These are phyloP conservation scores for Diddensiella caesifluorescens DNA, from an alignment of 805 yeast genomes.

Conservation along the genomic window DNA sequence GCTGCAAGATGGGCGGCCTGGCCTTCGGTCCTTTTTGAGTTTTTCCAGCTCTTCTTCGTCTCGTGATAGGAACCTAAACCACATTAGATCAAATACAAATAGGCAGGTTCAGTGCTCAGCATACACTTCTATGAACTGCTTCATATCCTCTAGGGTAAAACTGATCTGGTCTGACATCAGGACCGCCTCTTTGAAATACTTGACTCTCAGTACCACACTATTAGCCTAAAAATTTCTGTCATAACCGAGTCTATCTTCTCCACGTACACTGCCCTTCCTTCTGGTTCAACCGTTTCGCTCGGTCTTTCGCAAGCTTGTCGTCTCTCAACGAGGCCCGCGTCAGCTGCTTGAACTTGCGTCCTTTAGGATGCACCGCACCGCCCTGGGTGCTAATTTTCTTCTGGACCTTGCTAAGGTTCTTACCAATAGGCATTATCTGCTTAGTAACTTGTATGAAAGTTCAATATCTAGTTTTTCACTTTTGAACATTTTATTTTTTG, in stretches of 20 bases:
- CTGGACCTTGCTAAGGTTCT: slow-evolving; percentile 59
- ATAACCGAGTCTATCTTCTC: background rate
- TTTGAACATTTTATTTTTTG: too few relatives aligned
- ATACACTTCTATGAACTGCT: slow-evolving; percentile 52
- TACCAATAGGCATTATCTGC: slow-evolving; percentile 72
- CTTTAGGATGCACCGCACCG: slow-evolving; percentile 73
- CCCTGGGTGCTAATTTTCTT: slow-evolving; percentile 52
- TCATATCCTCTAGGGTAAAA: slow-evolving; percentile 56
- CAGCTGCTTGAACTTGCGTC: slow-evolving; percentile 79
- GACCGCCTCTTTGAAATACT: slow-evolving; percentile 57
- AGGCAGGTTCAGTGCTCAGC: slow-evolving; percentile 6
- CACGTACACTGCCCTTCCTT: slow-evolving; percentile 28
- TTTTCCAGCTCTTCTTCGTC: slow-evolving; percentile 71
- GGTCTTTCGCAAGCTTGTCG: slow-evolving; percentile 56
- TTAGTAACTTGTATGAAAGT: too few relatives aligned
- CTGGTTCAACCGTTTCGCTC: slow-evolving; percentile 49
- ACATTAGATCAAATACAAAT: too few relatives aligned
- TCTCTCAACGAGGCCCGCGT: slow-evolving; percentile 86
- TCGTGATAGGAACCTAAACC: slow-evolving; percentile 47
- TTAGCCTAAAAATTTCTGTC: background rate
- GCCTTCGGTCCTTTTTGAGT: slow-evolving; percentile 59
- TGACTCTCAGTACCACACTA: slow-evolving; percentile 42
- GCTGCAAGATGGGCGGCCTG: slow-evolving; percentile 79
- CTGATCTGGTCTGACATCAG: slow-evolving; percentile 35
- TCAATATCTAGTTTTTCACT: too few relatives aligned